Evolutionary conservation across 306 rosid species (phyloP).

Genomic region (Cucurbita moschata): DNA sequence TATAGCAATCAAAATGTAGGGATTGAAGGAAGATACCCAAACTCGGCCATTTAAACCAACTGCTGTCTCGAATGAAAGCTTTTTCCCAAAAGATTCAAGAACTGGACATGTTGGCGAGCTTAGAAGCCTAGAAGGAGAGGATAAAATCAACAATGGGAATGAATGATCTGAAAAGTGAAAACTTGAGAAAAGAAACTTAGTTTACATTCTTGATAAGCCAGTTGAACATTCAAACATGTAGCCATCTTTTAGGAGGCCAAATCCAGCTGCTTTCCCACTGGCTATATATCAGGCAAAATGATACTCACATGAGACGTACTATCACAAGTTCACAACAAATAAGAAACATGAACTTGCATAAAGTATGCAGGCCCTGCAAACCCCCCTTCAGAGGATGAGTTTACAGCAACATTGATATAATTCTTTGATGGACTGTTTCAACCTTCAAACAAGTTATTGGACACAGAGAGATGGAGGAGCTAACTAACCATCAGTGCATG

Average conservation of each 20-base stretch:
- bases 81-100: conserved; percentile 77
- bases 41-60: conserved; percentile 83
- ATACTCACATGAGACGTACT: conserved; percentile 3
- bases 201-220: conserved; percentile 76
- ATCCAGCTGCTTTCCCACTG: conserved; percentile 71
- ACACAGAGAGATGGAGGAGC: not conserved
- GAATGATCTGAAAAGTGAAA: not conserved
- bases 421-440: not conserved
- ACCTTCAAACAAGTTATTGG: not conserved
- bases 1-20: not conserved
- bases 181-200: not conserved
- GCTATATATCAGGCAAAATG: conserved; percentile 31
- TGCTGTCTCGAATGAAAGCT: conserved; percentile 76
- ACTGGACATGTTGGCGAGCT: conserved; percentile 70
- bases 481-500: conserved; percentile 77
- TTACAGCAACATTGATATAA: not conserved
- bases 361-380: not conserved
- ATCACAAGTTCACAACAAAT: not conserved
- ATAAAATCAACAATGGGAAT: not conserved
- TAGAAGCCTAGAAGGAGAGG: conserved; percentile 35
- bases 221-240: conserved; percentile 74
- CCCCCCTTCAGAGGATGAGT: not conserved
- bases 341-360: conserved; percentile 2
- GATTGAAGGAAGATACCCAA: conserved; percentile 40
- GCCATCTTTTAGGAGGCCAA: conserved; percentile 70